Conservation (phyloP, 73 alveolate genomes). For the Tetrahymena malaccensis region DNA sequence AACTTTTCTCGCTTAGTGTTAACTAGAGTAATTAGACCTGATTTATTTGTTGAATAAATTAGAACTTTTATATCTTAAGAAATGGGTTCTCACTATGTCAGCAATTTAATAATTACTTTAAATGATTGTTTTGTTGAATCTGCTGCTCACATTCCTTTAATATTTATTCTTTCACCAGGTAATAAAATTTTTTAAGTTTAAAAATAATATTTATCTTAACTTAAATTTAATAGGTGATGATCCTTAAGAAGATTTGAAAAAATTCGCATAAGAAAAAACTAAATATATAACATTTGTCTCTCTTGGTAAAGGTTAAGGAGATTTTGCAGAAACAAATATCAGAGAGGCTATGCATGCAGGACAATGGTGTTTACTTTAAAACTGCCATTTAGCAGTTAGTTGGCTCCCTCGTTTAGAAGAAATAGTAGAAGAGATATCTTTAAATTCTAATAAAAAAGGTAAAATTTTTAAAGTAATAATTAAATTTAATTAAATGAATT, state of each 20-base stretch:
- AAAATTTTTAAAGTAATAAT: slow-evolving; percentile 52
- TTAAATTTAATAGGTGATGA: slow-evolving; percentile 70
- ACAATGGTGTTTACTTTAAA: slow-evolving; percentile 94
- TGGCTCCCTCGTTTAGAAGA: slow-evolving; percentile 94
- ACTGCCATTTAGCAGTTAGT: slow-evolving; percentile 93
- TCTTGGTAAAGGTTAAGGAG: slow-evolving; percentile 93
- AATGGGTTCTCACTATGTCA: slow-evolving; percentile 85
- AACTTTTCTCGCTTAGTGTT: slow-evolving; percentile 65
- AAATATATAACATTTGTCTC: slow-evolving; percentile 73
- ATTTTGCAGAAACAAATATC: slow-evolving; percentile 84
- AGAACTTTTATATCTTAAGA: slow-evolving; percentile 66
- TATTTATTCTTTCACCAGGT: slow-evolving; percentile 84
- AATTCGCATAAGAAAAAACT: slow-evolving; percentile 74
- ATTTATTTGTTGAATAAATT: slow-evolving; percentile 73
- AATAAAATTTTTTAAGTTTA: background rate
- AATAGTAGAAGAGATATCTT: slow-evolving; percentile 64
- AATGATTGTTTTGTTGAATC: slow-evolving; percentile 80
- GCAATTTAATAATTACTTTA: slow-evolving; percentile 86
- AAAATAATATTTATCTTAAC: background rate
- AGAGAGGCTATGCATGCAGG: slow-evolving; percentile 88
- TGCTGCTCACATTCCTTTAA: slow-evolving; percentile 76
- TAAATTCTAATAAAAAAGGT: slow-evolving; percentile 56
- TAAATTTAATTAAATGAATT: slow-evolving; percentile 6
- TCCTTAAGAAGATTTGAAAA: slow-evolving; percentile 79
- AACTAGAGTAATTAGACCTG: slow-evolving; percentile 80